These are phyloP conservation scores for Wickerhamiella infanticola DNA, from an alignment of 1,139 yeast species.

Conservation along the genomic window DNA sequence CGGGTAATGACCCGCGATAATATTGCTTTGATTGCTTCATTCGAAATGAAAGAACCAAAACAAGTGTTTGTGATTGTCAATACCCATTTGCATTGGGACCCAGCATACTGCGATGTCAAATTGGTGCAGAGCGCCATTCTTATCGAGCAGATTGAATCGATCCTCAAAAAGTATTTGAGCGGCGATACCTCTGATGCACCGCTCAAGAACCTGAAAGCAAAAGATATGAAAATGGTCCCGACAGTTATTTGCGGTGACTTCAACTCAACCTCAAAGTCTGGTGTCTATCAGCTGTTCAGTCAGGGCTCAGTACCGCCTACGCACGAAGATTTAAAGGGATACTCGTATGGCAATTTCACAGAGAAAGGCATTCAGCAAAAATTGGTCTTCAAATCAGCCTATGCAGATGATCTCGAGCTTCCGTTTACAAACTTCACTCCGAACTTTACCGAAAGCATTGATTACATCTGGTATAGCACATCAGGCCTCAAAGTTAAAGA, in stretches of 20 bases:
- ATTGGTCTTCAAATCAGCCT: slow-evolving; percentile 72
- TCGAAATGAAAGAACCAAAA: slow-evolving; percentile 55
- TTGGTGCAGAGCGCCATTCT: slow-evolving; percentile 88
- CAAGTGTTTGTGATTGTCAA: slow-evolving; percentile 63
- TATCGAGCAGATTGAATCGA: slow-evolving; percentile 66
- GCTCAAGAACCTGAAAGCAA: slow-evolving; percentile 22
- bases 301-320: slow-evolving; percentile 50
- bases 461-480: slow-evolving; percentile 89
- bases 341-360: slow-evolving; percentile 84
- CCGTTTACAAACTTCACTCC: slow-evolving; percentile 94
- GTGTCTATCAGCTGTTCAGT: slow-evolving; percentile 80
- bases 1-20: slow-evolving; percentile 95
- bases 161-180: slow-evolving; percentile 39
- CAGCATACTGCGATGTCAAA: slow-evolving; percentile 89
- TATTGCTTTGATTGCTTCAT: slow-evolving; percentile 64
- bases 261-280: slow-evolving; percentile 74
- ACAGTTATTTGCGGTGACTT: slow-evolving; percentile 88
- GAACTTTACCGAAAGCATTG: slow-evolving; percentile 81
- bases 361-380: slow-evolving; percentile 76
- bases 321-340: slow-evolving; percentile 69
- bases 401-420: slow-evolving; percentile 69
- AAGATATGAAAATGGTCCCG: slow-evolving; percentile 52
- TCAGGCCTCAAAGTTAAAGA: slow-evolving; percentile 68
- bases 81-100: slow-evolving; percentile 98
- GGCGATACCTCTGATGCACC: slow-evolving; percentile 22